Evolutionary conservation across 805 yeast genomes (phyloP).

Genomic region (Candida ascalaphidarum): DNA sequence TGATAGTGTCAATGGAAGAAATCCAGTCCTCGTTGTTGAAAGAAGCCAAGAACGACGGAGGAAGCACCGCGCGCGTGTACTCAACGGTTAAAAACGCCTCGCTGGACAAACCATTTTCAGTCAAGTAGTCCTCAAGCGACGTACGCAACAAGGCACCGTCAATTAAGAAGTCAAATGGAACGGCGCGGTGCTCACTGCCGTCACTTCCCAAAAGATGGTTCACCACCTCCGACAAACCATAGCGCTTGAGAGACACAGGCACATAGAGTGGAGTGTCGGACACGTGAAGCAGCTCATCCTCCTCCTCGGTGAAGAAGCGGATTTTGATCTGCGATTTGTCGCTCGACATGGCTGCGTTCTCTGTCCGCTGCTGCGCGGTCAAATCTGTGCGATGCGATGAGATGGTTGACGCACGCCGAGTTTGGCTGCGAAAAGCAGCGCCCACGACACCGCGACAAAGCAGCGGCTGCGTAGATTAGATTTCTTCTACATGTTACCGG

Average conservation of each 20-base stretch:
- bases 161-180: constrained; percentile 89
- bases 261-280: constrained; percentile 76
- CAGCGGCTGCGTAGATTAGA: too few species aligned
- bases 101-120: constrained; percentile 66
- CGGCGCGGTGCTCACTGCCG: constrained; percentile 41
- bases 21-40: constrained; percentile 95
- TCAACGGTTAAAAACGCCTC: constrained; percentile 78
- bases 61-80: constrained; percentile 85
- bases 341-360: constrained; percentile 11
- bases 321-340: constrained; percentile 66
- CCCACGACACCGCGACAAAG: neutral
- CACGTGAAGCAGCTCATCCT: constrained; percentile 62
- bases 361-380: neutral
- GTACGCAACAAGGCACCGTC: constrained; percentile 77
- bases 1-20: constrained; percentile 55
- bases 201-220: constrained; percentile 65
- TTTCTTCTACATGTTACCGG: too few species aligned
- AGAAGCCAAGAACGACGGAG: constrained; percentile 87
- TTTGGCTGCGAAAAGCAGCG: neutral
- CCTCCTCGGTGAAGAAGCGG: constrained; percentile 80
- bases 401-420: neutral
- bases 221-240: constrained; percentile 90
- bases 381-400: neutral
- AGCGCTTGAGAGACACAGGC: constrained; percentile 79
- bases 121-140: constrained; percentile 72